Percentiles rank a stretch among this genome's conserved stretches.
phyloP scores from a whole-genome alignment of 352 stramenopile genomes.

The Globisporangium nunn region DNA sequence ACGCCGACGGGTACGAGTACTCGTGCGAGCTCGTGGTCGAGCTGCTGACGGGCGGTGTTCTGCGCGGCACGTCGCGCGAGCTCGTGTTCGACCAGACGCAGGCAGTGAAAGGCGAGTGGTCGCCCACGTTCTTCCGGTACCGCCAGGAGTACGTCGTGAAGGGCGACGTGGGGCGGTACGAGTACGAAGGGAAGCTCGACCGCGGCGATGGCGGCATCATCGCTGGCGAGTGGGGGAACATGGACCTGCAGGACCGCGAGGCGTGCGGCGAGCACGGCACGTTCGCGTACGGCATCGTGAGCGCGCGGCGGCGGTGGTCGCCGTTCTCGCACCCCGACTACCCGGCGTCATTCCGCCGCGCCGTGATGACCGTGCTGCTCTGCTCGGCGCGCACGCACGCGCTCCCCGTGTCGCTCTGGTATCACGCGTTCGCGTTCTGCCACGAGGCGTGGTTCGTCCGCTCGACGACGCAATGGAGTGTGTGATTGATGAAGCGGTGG shows the following conservation, averaged over 20 bases:
- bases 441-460: conserved; percentile 41
- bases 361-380: conserved; percentile 32
- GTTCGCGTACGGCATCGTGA: conserved; percentile 45
- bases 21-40: conserved; percentile 43
- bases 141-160: conserved; percentile 58
- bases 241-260: conserved; percentile 19
- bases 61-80: conserved; percentile 40
- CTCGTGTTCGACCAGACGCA: conserved; percentile 49
- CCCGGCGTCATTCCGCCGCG: conserved; percentile 28
- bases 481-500: neutral
- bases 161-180: conserved; percentile 46
- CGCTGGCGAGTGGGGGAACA: conserved; percentile 41
- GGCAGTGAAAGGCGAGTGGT: conserved; percentile 35
- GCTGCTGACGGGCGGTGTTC: conserved; percentile 24
- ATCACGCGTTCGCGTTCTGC: conserved; percentile 48
- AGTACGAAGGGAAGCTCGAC: conserved; percentile 32
- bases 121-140: conserved; percentile 25
- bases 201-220: conserved; percentile 31
- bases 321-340: conserved; percentile 35
- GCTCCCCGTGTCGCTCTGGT: conserved; percentile 44
- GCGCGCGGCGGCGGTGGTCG: conserved; percentile 37
- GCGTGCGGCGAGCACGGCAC: conserved; percentile 42
- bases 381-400: conserved; percentile 32
- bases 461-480: neutral
- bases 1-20: conserved; percentile 72